phyloP scores from a whole-genome alignment of 83 land plant species.

The Diphasiastrum complanatum region DNA sequence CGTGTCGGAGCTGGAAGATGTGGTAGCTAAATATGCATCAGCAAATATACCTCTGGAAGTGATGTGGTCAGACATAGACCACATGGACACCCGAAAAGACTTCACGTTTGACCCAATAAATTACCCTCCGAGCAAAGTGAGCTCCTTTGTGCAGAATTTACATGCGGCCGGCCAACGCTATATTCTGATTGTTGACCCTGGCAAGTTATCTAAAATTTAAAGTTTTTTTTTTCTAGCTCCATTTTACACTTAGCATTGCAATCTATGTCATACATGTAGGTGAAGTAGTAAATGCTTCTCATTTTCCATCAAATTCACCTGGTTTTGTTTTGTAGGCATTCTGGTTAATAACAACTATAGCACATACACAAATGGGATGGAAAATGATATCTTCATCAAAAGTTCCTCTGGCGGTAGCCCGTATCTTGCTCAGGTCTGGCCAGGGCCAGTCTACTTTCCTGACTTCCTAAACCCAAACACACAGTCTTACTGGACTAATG shows the following conservation, averaged over 20 bases:
- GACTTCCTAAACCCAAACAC: conserved; percentile 66
- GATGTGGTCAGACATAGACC: conserved; percentile 87
- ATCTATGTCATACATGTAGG: not conserved
- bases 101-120: conserved; percentile 80
- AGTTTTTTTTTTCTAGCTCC: too few relatives aligned
- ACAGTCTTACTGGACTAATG: conserved; percentile 45
- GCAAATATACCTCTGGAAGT: conserved; percentile 71
- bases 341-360: conserved; percentile 41
- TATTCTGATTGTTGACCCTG: conserved; percentile 73
- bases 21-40: conserved; percentile 54
- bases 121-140: conserved; percentile 48
- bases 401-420: conserved; percentile 35
- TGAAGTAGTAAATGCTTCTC: not conserved
- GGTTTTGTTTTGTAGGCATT: conserved; percentile 59
- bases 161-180: conserved; percentile 62
- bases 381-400: conserved; percentile 56
- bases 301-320: not conserved
- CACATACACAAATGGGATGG: conserved; percentile 47
- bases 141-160: conserved; percentile 43
- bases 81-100: conserved; percentile 82
- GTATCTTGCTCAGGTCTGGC: conserved; percentile 79
- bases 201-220: too few relatives aligned
- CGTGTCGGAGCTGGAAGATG: conserved; percentile 45
- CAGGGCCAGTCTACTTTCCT: conserved; percentile 78
- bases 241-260: not conserved